Conservation (phyloP, 352 stramenopile species). For the Pythium sp. region DNA sequence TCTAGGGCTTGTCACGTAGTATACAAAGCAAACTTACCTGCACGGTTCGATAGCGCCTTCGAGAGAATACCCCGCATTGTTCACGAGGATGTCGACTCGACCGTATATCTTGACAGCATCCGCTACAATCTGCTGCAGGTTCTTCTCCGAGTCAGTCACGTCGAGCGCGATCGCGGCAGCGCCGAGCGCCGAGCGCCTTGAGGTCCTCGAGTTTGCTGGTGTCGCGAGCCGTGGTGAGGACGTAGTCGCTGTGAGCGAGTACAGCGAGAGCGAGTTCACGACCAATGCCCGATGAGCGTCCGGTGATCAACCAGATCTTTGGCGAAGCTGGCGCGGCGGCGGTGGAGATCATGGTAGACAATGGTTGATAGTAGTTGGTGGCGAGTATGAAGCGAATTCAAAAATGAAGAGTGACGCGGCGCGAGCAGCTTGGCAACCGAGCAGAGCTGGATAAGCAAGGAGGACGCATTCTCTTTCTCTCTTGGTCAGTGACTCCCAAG, state of each 20-base stretch:
- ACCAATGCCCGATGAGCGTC: not conserved
- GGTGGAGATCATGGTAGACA: not conserved
- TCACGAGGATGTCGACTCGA: constrained; percentile 49
- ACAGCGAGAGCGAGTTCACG: not conserved
- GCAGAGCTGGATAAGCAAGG: not conserved
- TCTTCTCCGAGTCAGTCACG: not conserved
- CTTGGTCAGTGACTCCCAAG: not conserved
- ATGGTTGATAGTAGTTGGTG: not conserved
- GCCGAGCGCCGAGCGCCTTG: not conserved
- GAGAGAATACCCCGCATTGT: constrained; percentile 39
- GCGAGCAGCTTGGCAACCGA: not conserved
- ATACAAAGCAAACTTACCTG: not conserved
- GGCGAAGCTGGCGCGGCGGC: not conserved
- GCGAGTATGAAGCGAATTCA: not conserved
- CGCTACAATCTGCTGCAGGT: not conserved
- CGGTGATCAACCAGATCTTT: not conserved
- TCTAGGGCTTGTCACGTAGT: not conserved
- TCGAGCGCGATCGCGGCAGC: not conserved
- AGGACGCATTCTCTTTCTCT: not conserved
- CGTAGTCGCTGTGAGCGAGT: not conserved
- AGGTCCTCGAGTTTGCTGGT: not conserved
- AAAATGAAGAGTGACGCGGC: not conserved
- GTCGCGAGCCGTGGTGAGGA: not conserved
- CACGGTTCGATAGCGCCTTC: not conserved
- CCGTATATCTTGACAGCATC: constrained; percentile 8